Conservation (phyloP, 192 early-diverging fungal genomes). For the Umbelopsis sp. region DNA sequence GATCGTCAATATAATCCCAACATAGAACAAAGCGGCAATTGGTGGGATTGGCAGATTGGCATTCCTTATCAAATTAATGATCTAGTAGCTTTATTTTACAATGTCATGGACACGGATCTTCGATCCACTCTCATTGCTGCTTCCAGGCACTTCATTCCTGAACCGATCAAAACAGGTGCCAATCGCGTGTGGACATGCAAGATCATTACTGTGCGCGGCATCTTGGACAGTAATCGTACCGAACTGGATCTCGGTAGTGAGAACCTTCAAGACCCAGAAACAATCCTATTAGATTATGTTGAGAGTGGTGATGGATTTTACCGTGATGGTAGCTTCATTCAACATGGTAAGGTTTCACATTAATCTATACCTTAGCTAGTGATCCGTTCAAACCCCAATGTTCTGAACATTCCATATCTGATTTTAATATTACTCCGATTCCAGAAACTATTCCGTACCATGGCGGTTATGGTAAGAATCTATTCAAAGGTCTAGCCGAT, state of each 20-base stretch:
- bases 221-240: neutral
- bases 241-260: neutral
- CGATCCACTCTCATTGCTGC: neutral
- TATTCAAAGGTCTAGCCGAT: slow-evolving; percentile 3
- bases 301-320: slow-evolving; percentile 10
- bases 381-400: neutral
- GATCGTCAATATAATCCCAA: neutral
- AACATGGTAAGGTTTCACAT: slow-evolving; percentile 3
- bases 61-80: slow-evolving; percentile 13
- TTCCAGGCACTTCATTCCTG: neutral
- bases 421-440: too few species aligned
- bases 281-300: neutral
- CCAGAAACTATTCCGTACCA: neutral
- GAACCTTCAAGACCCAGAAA: neutral
- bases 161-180: slow-evolving; percentile 1
- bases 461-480: slow-evolving; percentile 8
- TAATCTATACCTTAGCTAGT: neutral
- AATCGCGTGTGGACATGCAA: slow-evolving; percentile 8
- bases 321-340: neutral
- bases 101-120: neutral
- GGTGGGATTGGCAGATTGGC: slow-evolving; percentile 17
- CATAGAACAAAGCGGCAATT: neutral
- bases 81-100: neutral
- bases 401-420: too few species aligned
- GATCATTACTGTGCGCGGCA: neutral